Conservation (phyloP, 768 basidiomycete genomes). For the Leccinum truebloodii region DNA sequence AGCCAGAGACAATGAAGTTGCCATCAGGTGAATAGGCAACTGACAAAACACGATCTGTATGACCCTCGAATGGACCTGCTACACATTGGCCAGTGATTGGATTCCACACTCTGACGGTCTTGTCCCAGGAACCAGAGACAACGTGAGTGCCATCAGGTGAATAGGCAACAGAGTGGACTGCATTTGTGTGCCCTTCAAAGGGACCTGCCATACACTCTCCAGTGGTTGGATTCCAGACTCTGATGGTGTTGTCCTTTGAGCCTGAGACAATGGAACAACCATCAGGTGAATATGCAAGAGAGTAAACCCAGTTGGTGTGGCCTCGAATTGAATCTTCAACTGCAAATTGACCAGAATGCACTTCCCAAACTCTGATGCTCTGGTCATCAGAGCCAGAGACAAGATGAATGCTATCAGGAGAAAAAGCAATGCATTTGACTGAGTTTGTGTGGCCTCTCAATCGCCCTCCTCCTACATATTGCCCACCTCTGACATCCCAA, state of each 20-base stretch:
- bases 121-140: slow-evolving; percentile 28
- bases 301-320: slow-evolving; percentile 11
- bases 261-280: slow-evolving; percentile 25
- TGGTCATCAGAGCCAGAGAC: slow-evolving; percentile 9
- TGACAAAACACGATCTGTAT: slow-evolving; percentile 13
- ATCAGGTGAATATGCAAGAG: slow-evolving; percentile 30
- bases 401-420: slow-evolving; percentile 18
- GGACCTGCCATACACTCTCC: slow-evolving; percentile 18
- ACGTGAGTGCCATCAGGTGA: slow-evolving; percentile 26
- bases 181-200: slow-evolving; percentile 19
- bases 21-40: slow-evolving; percentile 25
- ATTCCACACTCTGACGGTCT: slow-evolving; percentile 26
- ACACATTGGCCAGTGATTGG: slow-evolving; percentile 16
- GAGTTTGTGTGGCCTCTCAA: not conserved
- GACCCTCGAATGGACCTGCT: slow-evolving; percentile 22
- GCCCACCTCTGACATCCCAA: slow-evolving; percentile 10
- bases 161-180: slow-evolving; percentile 20
- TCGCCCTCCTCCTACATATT: not conserved
- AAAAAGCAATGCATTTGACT: slow-evolving; percentile 11
- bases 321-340: slow-evolving; percentile 1
- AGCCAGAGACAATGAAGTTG: slow-evolving; percentile 16
- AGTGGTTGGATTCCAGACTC: slow-evolving; percentile 23
- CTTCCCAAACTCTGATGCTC: slow-evolving; percentile 13
- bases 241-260: slow-evolving; percentile 22
- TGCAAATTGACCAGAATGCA: slow-evolving; percentile 11